A percentile compares a stretch with the other conserved stretches of the same genome.
phyloP scores from a whole-genome alignment of 192 early-diverging fungal genomes.

The Entophlyctis luteolus region DNA sequence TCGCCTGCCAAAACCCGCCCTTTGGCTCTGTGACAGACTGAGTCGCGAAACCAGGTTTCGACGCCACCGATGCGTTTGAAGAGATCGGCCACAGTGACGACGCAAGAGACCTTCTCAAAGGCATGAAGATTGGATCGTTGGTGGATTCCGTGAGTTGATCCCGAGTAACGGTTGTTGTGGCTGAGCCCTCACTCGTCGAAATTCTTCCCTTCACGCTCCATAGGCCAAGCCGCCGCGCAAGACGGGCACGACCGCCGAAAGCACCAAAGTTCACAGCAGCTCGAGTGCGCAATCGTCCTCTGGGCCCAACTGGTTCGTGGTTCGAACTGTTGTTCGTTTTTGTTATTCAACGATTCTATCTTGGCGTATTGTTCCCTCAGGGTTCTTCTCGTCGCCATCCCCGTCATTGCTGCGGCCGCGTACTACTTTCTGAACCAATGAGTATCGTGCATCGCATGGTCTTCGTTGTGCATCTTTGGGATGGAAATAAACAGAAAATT shows the following conservation, averaged over 20 bases:
- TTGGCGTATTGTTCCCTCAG: not conserved
- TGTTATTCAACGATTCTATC: not conserved
- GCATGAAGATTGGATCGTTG: slow-evolving; percentile 71
- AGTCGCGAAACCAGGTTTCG: slow-evolving; percentile 48
- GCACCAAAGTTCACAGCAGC: not conserved
- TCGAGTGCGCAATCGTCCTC: not conserved
- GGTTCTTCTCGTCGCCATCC: not conserved
- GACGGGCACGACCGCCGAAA: slow-evolving; percentile 12
- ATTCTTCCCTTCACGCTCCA: not conserved
- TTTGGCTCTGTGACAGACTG: not conserved
- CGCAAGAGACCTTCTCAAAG: slow-evolving; percentile 78
- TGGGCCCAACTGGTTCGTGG: slow-evolving; percentile 3
- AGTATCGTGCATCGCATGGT: no score
- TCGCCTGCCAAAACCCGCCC: no score
- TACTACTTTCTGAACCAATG: not conserved
- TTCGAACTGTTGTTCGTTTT: not conserved
- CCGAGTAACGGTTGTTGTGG: not conserved
- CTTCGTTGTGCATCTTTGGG: no score
- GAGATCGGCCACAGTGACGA: slow-evolving; percentile 97
- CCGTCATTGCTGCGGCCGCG: slow-evolving; percentile 2
- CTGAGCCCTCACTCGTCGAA: no score
- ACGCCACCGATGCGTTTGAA: slow-evolving; percentile 91
- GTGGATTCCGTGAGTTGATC: slow-evolving; percentile 12
- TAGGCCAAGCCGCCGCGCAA: slow-evolving; percentile 21
- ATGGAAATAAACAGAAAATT: no score